Evolutionary conservation across 257 asterid genomes (phyloP).

Genomic region (Pogostemon cablin): DNA sequence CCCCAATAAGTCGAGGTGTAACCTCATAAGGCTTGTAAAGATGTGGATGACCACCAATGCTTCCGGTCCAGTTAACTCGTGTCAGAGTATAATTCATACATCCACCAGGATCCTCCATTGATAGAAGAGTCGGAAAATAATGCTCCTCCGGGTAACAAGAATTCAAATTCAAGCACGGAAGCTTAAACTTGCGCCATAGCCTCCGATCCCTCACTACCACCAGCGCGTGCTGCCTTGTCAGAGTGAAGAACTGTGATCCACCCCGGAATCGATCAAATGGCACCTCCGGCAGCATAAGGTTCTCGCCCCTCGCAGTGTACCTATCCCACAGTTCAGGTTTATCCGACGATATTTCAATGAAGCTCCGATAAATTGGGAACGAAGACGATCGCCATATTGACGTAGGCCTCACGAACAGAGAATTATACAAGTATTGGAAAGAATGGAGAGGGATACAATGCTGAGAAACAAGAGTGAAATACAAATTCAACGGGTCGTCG

Average conservation of each 20-base stretch:
- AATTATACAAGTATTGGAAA: slow-evolving; percentile 48
- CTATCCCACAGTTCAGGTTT: slow-evolving; percentile 60
- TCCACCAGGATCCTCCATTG: slow-evolving; percentile 79
- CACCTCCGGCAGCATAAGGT: slow-evolving; percentile 65
- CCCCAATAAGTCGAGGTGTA: slow-evolving; percentile 47
- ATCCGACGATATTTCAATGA: slow-evolving; percentile 56
- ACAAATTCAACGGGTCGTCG: slow-evolving; percentile 58
- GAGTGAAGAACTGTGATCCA: slow-evolving; percentile 74
- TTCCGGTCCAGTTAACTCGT: slow-evolving; percentile 77
- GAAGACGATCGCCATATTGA: slow-evolving; percentile 21
- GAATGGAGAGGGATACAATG: slow-evolving; percentile 72
- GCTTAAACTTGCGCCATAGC: slow-evolving; percentile 68
- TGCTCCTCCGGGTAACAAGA: slow-evolving; percentile 87
- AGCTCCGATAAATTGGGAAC: slow-evolving; percentile 46
- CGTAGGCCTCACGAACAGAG: slow-evolving; percentile 42
- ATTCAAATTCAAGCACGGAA: slow-evolving; percentile 52
- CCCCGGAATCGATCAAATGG: slow-evolving; percentile 53
- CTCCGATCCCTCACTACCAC: slow-evolving; percentile 54
- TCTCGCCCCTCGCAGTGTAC: slow-evolving; percentile 61
- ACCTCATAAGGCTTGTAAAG: slow-evolving; percentile 54
- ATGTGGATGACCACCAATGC: slow-evolving; percentile 71
- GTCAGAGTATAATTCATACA: slow-evolving; percentile 63
- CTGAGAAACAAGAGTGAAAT: slow-evolving; percentile 69
- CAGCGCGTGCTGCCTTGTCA: slow-evolving; percentile 58
- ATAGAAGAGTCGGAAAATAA: slow-evolving; percentile 72